Evolutionary conservation across 768 basidiomycete species (phyloP), one percentile per base, ranked within the genome.

Genomic region (Lentinula detonsa): DNA sequence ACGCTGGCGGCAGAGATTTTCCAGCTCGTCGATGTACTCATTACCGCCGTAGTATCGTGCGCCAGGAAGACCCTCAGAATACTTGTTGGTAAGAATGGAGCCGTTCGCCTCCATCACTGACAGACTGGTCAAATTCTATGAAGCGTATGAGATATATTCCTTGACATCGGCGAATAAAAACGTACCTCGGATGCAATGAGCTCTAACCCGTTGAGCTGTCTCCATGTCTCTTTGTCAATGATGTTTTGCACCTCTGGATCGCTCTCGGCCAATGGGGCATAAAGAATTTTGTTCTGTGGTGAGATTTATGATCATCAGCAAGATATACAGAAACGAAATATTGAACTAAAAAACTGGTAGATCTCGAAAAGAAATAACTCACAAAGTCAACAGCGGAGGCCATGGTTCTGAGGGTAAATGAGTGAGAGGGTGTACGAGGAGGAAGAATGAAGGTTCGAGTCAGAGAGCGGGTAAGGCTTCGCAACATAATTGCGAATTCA

Each of bases 181-280:
- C 80, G 65, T 63, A 95, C 95, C 87, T 98, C 97, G 62, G 96
- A 98, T 58, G 97, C 97, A 71, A 99, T 98, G 72, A 99, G 90
- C 78, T 98, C 97, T 64, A 99, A 87, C 60, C 96, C 96, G 51
- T 93, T 92, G 74, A 88, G 96, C 81, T 98, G 96, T 67, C 96
- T 80, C 95, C 95, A 98, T 76, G 93, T 96, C 81, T 98, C 94
- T 80, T 93, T 93, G 81, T 98, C 95, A 78, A 99, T 92, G 81
- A 99, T 93, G 74, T 95, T 93, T 76, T 94, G 85, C 71, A 99
- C 86, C 73, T 91, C 93, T 62, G 96, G 95, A 77, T 98, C 96
- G 71, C 87, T 84, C 81, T 98, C 87, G 10, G 90, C 81, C 56
- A 99, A 82, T 65, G 95, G 85, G 53, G 85, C 78, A 77, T 98